Conservation (phyloP, 768 basidiomycete genomes). For the Rhizopogon vulgaris region DNA sequence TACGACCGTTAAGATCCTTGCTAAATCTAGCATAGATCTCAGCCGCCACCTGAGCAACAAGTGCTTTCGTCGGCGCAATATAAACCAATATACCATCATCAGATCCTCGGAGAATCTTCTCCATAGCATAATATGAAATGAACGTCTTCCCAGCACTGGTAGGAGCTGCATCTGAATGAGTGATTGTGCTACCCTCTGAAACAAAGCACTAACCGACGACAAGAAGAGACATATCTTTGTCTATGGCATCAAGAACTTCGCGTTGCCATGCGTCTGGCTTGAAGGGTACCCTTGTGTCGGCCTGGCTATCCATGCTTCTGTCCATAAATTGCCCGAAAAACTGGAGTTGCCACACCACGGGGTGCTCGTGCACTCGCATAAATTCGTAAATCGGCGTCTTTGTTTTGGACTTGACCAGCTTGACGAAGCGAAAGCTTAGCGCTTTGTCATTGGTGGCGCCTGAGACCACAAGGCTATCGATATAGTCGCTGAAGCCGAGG, state of each 20-base stretch:
- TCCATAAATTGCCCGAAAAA: conserved; percentile 70
- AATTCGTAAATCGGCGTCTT: conserved; percentile 36
- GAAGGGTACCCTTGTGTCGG: conserved; percentile 55
- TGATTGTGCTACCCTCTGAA: neutral
- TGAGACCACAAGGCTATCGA: conserved; percentile 14
- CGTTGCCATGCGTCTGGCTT: conserved; percentile 70
- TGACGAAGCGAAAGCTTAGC: conserved; percentile 48
- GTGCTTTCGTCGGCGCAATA: conserved; percentile 70
- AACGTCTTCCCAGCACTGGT: conserved; percentile 75
- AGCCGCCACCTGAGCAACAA: conserved; percentile 66
- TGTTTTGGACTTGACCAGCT: conserved; percentile 44
- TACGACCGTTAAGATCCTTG: conserved; percentile 45
- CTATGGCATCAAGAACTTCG: conserved; percentile 58
- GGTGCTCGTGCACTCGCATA: conserved; percentile 52
- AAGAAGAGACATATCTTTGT: conserved; percentile 51
- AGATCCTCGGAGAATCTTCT: conserved; percentile 52
- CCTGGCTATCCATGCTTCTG: conserved; percentile 57
- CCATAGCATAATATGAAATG: conserved; percentile 76
- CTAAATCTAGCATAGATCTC: conserved; percentile 69
- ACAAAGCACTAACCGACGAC: conserved; percentile 49
- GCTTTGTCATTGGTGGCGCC: conserved; percentile 18
- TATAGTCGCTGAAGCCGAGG: conserved; percentile 43
- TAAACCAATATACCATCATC: conserved; percentile 68
- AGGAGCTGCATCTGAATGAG: conserved; percentile 36
- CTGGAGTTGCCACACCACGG: conserved; percentile 62